phyloP scores from a whole-genome alignment of 148 eudicot genomes.

The Spergularia bocconei region DNA sequence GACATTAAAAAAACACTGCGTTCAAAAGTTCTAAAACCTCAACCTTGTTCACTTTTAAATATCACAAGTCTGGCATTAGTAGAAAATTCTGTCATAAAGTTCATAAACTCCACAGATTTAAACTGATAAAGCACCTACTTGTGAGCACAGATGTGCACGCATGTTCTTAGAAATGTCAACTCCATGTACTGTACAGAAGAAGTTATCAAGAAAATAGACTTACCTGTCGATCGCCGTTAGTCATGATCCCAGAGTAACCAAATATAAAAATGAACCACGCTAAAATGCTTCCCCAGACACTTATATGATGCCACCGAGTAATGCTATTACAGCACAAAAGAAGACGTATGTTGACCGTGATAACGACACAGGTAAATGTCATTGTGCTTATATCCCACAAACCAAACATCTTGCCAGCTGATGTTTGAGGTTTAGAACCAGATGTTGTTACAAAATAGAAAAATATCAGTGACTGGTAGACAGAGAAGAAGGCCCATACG shows the following conservation, averaged over 20 bases:
- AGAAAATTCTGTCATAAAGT: neutral
- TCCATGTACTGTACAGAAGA: neutral
- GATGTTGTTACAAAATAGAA: conserved; percentile 63
- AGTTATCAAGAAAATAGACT: conserved; percentile 2
- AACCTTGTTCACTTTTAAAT: neutral
- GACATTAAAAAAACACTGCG: neutral
- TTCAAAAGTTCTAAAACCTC: neutral
- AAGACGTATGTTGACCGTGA: conserved; percentile 90
- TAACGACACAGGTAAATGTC: conserved; percentile 78
- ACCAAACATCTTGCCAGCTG: conserved; percentile 86
- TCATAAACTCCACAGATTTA: neutral
- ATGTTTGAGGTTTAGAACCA: conserved; percentile 56
- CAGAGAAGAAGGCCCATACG: conserved; percentile 64
- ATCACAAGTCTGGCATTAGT: neutral
- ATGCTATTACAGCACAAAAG: conserved; percentile 83
- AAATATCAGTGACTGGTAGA: conserved; percentile 76
- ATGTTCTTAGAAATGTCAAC: neutral
- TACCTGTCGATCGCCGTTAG: conserved; percentile 48
- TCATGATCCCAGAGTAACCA: conserved; percentile 64
- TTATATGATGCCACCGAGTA: conserved; percentile 89
- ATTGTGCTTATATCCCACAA: conserved; percentile 96
- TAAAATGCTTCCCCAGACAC: conserved; percentile 87
- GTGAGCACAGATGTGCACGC: neutral
- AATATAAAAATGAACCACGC: conserved; percentile 78
- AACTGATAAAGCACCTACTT: neutral